Conservation (phyloP, 202 grass and related monocot genomes). For the Schoenoplectus triqueter region DNA sequence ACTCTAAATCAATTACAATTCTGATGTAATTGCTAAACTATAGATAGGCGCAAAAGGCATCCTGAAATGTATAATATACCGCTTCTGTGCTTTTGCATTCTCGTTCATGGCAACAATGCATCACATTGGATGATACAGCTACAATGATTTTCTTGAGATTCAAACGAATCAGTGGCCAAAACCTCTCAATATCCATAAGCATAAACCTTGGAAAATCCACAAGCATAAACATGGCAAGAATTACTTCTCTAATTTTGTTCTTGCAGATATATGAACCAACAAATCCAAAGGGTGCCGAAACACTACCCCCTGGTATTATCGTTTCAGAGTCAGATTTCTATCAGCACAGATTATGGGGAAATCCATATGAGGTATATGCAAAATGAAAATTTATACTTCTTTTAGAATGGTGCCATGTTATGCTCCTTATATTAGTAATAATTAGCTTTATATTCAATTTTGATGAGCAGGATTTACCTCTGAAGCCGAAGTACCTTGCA, state of each 20-base stretch:
- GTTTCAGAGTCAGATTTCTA: constrained; percentile 59
- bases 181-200: no score
- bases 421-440: no score
- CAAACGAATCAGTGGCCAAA: no score
- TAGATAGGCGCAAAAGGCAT: no score
- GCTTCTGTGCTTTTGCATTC: no score
- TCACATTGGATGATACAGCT: no score
- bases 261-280: constrained; percentile 1
- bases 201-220: background rate
- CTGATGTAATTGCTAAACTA: no score
- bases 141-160: no score
- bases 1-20: no score
- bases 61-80: no score
- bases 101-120: no score
- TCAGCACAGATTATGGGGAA: constrained; percentile 55
- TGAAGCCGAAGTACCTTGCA: constrained; percentile 88
- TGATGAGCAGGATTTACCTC: constrained; percentile 60
- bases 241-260: background rate
- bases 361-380: constrained; percentile 41
- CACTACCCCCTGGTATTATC: constrained; percentile 52
- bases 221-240: background rate
- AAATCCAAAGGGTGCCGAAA: constrained; percentile 44
- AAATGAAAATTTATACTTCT: constrained; percentile 1
- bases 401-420: background rate
- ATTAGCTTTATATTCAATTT: background rate